Evolutionary conservation across 768 basidiomycete genomes (phyloP).

Genomic region (Tricholoma bakamatsutake): DNA sequence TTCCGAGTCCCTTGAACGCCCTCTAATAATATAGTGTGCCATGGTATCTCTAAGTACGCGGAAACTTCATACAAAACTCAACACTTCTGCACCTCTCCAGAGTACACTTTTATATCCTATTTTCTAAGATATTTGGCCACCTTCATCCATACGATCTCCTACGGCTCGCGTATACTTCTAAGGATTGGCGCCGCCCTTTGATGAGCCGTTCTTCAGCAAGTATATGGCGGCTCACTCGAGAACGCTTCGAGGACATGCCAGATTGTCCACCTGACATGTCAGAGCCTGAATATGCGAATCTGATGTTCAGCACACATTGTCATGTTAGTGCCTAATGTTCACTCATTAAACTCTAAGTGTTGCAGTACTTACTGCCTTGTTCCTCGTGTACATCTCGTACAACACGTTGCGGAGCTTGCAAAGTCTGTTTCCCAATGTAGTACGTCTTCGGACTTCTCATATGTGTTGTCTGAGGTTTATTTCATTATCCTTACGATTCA

Average conservation of each 20-base stretch:
- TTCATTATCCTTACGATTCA: conserved; percentile 1
- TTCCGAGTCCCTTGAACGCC: neutral
- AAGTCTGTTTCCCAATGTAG: conserved; percentile 16
- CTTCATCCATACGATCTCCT: neutral
- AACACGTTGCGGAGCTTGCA: conserved; percentile 16
- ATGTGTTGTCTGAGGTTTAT: neutral
- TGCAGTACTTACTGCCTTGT: conserved; percentile 16
- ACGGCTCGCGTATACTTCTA: neutral
- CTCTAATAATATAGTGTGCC: neutral
- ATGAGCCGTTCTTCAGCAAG: conserved; percentile 3
- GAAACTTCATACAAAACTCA: neutral
- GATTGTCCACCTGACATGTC: conserved; percentile 1
- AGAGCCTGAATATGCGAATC: conserved; percentile 2
- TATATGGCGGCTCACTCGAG: neutral
- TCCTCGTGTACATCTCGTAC: conserved; percentile 13
- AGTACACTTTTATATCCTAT: neutral
- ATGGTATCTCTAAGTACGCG: neutral
- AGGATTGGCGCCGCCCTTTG: neutral
- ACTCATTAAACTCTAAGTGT: neutral
- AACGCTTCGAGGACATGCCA: neutral
- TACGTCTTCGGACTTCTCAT: conserved; percentile 1
- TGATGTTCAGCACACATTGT: conserved; percentile 4
- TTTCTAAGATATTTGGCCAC: neutral
- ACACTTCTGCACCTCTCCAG: neutral
- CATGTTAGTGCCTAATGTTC: neutral